Evolutionary conservation across 495 filamentous ascomycete genomes (phyloP), one percentile per base, ranked within the genome.

Genomic region (Entonaema liquescens): DNA sequence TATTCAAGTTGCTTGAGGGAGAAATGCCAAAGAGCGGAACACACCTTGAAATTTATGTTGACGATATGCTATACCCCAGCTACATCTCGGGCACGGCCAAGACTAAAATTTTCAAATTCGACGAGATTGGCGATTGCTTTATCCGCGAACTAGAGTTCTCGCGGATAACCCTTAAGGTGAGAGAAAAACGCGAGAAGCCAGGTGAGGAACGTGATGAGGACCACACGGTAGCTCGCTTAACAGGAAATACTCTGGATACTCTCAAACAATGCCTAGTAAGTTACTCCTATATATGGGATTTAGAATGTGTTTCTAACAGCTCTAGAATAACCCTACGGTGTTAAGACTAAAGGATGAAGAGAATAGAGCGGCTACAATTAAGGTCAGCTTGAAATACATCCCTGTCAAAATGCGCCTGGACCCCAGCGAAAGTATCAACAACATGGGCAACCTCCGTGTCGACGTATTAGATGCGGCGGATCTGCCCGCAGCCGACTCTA

Each of bases 131-230:
- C 26, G 95, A 99, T 80, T 94, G 93, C 25, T 93, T 99, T 75
- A 92, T 99, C 36, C 92, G 95, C 58, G 95, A 99, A 75, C 87
- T 99, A 17, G 95, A 99, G 50, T 93, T 97, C 70, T 99, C 95
- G 1, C 91, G 91, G 76, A 88, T 99, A 68, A 97, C 94, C 1
- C 84, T 99, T 62, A 91, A 94, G 52, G 80, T 98, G 28, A 88
- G 91, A 55, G 89, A 92, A 67, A 89, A 90, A 76, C 80, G 86
- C 31, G 89, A 95, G 66, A 88, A 88, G 71, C 92, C 91, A 75
- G 89, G 89, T 31, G 90, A 92, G 26, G 86, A 87, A 60, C 87
- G 86, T 62, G 82, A 88, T 26, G 87, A 90, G 47, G 88, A 95
- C 25, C 83, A 92, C 65, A 89, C 89, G 23, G 82, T 96, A 62